Percentiles rank a stretch among this genome's conserved stretches.
These are phyloP conservation scores for Nymphaea colorata DNA, from an alignment of 164 flowering plant genomes.

Conservation along the genomic window DNA sequence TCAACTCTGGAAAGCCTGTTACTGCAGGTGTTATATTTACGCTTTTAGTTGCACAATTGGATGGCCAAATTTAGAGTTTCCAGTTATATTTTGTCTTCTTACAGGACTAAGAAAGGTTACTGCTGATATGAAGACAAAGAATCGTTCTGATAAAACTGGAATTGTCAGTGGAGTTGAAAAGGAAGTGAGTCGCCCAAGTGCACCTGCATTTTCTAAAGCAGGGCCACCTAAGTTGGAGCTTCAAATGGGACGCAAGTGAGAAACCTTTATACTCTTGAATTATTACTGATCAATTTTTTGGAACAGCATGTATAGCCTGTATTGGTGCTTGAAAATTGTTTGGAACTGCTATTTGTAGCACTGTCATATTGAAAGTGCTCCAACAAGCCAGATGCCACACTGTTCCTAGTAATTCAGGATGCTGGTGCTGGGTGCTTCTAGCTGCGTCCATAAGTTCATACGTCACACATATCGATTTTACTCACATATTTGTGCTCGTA, in stretches of 20 bases:
- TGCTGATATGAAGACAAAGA: constrained; percentile 86
- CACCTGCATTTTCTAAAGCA: constrained; percentile 61
- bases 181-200: constrained; percentile 26
- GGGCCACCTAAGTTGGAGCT: constrained; percentile 94
- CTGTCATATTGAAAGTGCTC: no score
- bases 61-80: neutral
- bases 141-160: constrained; percentile 71
- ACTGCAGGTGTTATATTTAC: constrained; percentile 46
- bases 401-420: no score
- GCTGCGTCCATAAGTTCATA: no score
- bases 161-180: constrained; percentile 46
- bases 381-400: no score
- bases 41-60: neutral
- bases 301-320: neutral
- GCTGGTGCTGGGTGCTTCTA: no score
- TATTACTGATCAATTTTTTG: neutral
- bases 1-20: constrained; percentile 58
- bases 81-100: constrained; percentile 3
- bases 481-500: no score
- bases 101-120: constrained; percentile 65
- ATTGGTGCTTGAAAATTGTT: no score
- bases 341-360: no score
- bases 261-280: constrained; percentile 2
- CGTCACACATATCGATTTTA: no score
- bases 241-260: constrained; percentile 98